Base-by-base conservation (phyloP, 768 basidiomycete genomes). In the Hebeloma cylindrosporum region DNA sequence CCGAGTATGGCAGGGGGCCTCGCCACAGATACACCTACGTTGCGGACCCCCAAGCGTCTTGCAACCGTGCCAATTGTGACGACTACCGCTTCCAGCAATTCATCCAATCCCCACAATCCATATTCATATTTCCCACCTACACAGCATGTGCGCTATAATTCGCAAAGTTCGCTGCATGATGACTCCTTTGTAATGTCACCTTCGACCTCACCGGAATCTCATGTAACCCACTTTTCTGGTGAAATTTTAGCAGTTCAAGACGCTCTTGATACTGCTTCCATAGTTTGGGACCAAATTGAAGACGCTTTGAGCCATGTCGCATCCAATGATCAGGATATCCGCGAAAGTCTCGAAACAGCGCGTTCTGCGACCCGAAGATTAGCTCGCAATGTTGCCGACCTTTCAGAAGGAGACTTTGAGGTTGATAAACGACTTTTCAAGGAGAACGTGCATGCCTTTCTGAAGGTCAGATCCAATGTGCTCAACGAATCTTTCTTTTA, bases 271-370 rank as follows among this genome's bases (percentile, higher is more conserved):
- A 76, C 85, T 9, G 93, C 91, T 7, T 85, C 87, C 8, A 71
- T 74, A 18, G 85, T 91, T 17, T 97, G 93, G 89, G 73, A 82
- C 46, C 77, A 85, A 71, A 80, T 93, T 60, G 82, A 84, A 51
- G 83, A 85, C 44, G 72, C 86, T 49, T 63, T 89, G 41, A 66
- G 67, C 21, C 74, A 79, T 23, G 61, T 69, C n/a, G 53, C 70
- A 20, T 69, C 71, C 34, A 47, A 62, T 11, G 66, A 66, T 21
- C 62, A 60, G 30, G 75, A 80, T 33, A 63, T 83, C 45, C 68
- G 67, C 40, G 80, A 79, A 22, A 72, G 67, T 21, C 69, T 94
- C 7, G 71, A 74, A 21, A 73, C 66, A 34, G 90, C 90, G 11
- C 77, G 84, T 56, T 67, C 68, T 17, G 72, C 83, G 4, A 93